Conservation (phyloP, 257 asterid species). For the Solanum acaule region DNA sequence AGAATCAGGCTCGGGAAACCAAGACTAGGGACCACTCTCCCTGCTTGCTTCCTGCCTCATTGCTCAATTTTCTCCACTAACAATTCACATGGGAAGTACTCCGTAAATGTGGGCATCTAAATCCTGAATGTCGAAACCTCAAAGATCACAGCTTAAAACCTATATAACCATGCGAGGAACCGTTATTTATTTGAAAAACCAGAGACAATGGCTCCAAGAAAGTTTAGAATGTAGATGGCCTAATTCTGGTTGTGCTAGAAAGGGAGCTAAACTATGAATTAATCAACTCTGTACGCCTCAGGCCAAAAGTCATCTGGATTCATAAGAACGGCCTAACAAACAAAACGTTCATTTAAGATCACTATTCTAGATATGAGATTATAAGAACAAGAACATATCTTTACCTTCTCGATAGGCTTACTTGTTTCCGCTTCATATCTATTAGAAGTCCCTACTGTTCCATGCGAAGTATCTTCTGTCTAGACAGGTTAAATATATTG, state of each 20-base stretch:
- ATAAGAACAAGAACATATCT: background rate
- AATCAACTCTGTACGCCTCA: background rate
- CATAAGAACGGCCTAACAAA: background rate
- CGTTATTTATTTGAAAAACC: background rate
- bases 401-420: slow-evolving; percentile 70
- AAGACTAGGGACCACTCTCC: background rate
- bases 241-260: background rate
- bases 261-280: background rate
- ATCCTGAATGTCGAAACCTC: background rate
- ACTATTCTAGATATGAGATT: background rate
- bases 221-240: background rate
- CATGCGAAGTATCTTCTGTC: slow-evolving; percentile 79
- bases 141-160: background rate
- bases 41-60: background rate
- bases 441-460: slow-evolving; percentile 51
- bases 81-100: background rate
- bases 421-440: slow-evolving; percentile 63
- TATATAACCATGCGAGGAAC: background rate
- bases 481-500: slow-evolving; percentile 7
- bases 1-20: background rate
- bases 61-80: background rate
- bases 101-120: background rate
- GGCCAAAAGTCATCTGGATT: background rate
- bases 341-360: background rate
- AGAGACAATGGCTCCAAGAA: background rate